phyloP scores from a whole-genome alignment of 768 basidiomycete species.

The Sarcodon sp. region DNA sequence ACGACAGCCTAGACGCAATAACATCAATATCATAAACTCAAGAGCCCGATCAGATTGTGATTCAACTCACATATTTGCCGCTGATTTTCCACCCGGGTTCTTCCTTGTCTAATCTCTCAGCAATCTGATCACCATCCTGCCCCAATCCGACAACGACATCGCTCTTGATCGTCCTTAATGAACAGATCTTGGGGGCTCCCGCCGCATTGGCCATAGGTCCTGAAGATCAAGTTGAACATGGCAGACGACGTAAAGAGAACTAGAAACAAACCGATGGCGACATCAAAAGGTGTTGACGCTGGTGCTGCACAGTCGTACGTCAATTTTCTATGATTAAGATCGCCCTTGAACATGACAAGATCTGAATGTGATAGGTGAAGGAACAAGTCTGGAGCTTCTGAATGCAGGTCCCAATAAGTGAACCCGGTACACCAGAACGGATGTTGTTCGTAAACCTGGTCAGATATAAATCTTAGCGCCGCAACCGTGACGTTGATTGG shows the following conservation, averaged over 20 bases:
- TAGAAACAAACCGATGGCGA: slow-evolving; percentile 54
- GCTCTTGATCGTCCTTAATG: slow-evolving; percentile 86
- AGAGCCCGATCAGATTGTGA: not conserved
- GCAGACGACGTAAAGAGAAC: too few relatives aligned
- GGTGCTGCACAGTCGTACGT: slow-evolving; percentile 84
- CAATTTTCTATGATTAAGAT: slow-evolving; percentile 84
- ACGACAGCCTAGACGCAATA: slow-evolving; percentile 58
- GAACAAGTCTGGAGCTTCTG: slow-evolving; percentile 84
- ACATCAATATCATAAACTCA: not conserved
- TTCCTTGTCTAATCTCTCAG: slow-evolving; percentile 68
- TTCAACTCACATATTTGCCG: slow-evolving; percentile 77
- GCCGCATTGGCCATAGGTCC: slow-evolving; percentile 72
- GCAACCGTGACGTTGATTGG: not conserved
- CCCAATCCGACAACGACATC: slow-evolving; percentile 90
- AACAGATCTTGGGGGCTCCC: slow-evolving; percentile 80
- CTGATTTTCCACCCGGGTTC: slow-evolving; percentile 97
- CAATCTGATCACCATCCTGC: slow-evolving; percentile 49
- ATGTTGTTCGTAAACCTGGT: slow-evolving; percentile 63
- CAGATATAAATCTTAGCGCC: not conserved
- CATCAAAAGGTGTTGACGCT: slow-evolving; percentile 75
- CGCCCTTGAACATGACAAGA: slow-evolving; percentile 91
- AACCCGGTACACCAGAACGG: slow-evolving; percentile 96
- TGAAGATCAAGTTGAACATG: too few relatives aligned
- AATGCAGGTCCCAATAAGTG: slow-evolving; percentile 81
- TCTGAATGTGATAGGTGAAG: slow-evolving; percentile 83